Conservation (phyloP, 805 yeast genomes). For the Pichia occidentalis region DNA sequence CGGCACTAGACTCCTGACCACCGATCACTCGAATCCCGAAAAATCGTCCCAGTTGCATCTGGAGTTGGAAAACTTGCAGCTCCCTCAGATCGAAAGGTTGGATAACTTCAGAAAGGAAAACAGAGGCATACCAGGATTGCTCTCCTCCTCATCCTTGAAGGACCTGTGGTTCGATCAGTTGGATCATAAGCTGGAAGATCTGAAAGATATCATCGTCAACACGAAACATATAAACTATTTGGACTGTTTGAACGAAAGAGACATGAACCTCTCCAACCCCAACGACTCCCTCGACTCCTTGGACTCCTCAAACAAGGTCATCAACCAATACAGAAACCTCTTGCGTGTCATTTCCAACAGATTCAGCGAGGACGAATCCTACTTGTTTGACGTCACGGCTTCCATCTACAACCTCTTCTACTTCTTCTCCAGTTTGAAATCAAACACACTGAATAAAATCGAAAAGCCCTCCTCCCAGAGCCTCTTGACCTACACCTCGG, state of each 20-base stretch:
- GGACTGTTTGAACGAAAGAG: conserved; percentile 22
- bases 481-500: conserved; percentile 29
- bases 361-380: conserved; percentile 25
- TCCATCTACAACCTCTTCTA: conserved; percentile 44
- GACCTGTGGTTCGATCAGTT: conserved; percentile 47
- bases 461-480: conserved; percentile 25
- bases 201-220: conserved; percentile 33
- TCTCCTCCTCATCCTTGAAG: conserved; percentile 40
- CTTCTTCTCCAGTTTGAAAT: conserved; percentile 38
- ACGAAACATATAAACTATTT: conserved; percentile 25
- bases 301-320: conserved; percentile 22
- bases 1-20: too few relatives aligned
- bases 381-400: conserved; percentile 40
- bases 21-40: too few relatives aligned
- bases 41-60: too few relatives aligned
- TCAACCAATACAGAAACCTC: conserved; percentile 30
- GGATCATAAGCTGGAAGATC: conserved; percentile 31
- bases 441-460: conserved; percentile 18
- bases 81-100: conserved; percentile 23
- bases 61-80: conserved; percentile 15
- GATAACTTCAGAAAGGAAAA: conserved; percentile 19
- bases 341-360: conserved; percentile 36
- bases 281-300: conserved; percentile 17
- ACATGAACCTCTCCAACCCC: neutral
- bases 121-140: conserved; percentile 43